These are phyloP conservation scores for Calonectria henricotiae DNA, from an alignment of 2,329 filamentous ascomycete genomes.

Conservation along the genomic window DNA sequence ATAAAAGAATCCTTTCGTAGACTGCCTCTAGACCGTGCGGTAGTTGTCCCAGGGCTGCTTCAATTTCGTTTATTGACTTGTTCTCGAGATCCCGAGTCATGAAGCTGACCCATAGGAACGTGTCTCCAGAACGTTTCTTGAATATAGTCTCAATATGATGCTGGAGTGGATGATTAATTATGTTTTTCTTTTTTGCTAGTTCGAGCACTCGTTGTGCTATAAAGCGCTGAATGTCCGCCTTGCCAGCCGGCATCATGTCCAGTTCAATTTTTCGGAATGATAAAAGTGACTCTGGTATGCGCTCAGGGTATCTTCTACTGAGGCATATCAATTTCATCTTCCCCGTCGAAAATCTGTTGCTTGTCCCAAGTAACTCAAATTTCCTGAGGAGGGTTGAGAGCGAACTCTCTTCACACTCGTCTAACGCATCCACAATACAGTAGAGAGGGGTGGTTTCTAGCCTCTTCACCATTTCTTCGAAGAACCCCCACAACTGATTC, in stretches of 20 bases:
- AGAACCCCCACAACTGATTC: neutral
- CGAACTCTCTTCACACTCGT: conserved; percentile 28
- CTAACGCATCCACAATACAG: conserved; percentile 28
- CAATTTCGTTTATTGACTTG: conserved; percentile 19
- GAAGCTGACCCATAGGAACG: conserved; percentile 41
- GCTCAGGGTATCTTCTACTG: conserved; percentile 28
- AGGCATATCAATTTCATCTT: neutral
- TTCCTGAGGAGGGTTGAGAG: neutral
- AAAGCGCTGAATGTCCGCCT: conserved; percentile 12
- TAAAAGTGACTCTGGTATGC: neutral
- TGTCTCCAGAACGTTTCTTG: conserved; percentile 19
- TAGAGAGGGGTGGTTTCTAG: rapidly evolving
- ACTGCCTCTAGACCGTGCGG: conserved; percentile 31
- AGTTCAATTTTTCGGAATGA: neutral
- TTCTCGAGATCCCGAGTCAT: conserved; percentile 36
- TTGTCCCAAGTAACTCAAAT: neutral
- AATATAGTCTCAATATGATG: neutral
- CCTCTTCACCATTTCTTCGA: rapidly evolving
- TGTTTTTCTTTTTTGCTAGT: neutral
- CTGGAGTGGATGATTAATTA: rapidly evolving
- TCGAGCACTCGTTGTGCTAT: neutral
- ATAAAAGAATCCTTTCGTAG: conserved; percentile 22
- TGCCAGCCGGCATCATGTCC: rapidly evolving
- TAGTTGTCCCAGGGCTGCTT: conserved; percentile 14
- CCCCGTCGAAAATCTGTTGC: neutral